Evolutionary conservation across 176 grass and related monocot genomes (phyloP), one percentile per base, ranked within the genome.

Genomic region (Cenchrus americanus): DNA sequence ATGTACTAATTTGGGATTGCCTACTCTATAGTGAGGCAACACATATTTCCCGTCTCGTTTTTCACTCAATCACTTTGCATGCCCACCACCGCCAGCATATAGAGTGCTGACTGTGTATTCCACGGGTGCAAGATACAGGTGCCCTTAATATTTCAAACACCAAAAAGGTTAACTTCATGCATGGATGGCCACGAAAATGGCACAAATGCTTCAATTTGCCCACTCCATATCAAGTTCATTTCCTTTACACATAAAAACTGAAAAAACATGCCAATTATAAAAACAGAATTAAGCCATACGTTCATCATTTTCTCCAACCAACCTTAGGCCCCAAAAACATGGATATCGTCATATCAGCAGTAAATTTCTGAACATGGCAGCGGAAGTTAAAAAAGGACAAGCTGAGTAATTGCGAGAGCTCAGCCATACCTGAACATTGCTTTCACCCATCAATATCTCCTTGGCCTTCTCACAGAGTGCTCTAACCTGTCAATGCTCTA

Each of bases 381-480:
- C 30, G 24, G 57, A 58, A 75, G 6, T 24, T 14, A 60, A 13
- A 21, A 60, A 61, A 70, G 8, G 52, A 61, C 14, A 69, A 43
- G 65, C 4, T 17, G 40, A 65, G 46, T 52, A 70, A 77, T 69
- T 82, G 62, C 14, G 9, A n/a, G 41, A 77, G 71, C 32, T 77
- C 53, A 17, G 22, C 18, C 15, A 14, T 91, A 97, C 94, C 84
- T 97, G 94, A 68, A 97, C 89, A 86, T 94, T 97, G 80, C 87
- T 94, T 88, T 94, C 94, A 18, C 94, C 87, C 89, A 94, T 94
- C 78, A 97, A 86, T 74, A 97, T 89, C 75, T 97, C 94, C 79
- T 97, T 97, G 12, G 91, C 91, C 92, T 94, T 94, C 70, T 94
- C 89, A 48, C 94, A 97, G 62, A 97, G 77, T 8, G 51, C 57